Evolutionary conservation across 2,329 filamentous ascomycete genomes (phyloP), one percentile per base, ranked within the genome.

Genomic region (Pestalotiopsis fici): DNA sequence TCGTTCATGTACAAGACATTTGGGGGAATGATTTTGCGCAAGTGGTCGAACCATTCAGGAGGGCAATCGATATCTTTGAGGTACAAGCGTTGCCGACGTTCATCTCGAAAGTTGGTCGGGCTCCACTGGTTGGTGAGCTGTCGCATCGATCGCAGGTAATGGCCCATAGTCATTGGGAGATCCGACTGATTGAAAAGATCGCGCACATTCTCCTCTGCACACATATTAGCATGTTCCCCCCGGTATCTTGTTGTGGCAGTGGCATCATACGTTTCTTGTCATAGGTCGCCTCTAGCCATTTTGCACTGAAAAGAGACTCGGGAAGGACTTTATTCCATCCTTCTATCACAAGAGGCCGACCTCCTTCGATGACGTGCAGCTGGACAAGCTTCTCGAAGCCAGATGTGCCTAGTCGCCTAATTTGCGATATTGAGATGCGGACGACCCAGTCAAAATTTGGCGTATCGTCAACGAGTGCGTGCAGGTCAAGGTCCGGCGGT

Each of bases 41-140:
- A 82, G 67, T 93, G 90, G 31, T 95, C 87, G 64, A 91, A 90
- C 96, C 96, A 99, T 67, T 95, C 90, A 1, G 87, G 82, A 0
- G 96, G 96, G 72, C 95, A 98, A 78, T 99, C 96, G 68, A 99
- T 98, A 76, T 99, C 96, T 76, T 99, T 99, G 27, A 98, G 82
- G 77, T 99, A 99, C 1, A 98, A 88, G 13, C 96, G 89, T 77
- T 99, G 96, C 25, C 93, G 86, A 47, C 89, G 88, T 69, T 93
- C 89, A 70, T 97, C 92, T 68, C 90, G 90, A 77, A 92, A 97
- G 70, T 93, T 95, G 59, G 85, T 86, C 0, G 88, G 83, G 9
- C 86, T 91, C 84, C 93, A 97, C 76, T 97, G 94, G 63, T 95
- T 91, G 0, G 95, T 90, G 37, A 98, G 88, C 71, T 92, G 89